Evolutionary conservation across 2,329 filamentous ascomycete species (phyloP).

Genomic region (Teratosphaeria destructans): DNA sequence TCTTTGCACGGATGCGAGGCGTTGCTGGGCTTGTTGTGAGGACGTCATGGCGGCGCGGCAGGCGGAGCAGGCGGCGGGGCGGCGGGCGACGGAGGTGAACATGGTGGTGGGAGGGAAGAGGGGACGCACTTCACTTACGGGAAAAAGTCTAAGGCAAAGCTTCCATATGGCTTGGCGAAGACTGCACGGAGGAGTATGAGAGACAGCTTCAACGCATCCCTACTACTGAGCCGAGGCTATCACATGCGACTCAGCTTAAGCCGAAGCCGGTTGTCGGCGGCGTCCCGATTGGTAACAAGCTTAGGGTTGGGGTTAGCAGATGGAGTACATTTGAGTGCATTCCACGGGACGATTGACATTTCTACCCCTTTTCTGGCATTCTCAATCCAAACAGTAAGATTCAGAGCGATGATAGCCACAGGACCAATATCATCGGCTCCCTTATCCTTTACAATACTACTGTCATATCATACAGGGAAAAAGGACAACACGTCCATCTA

Average conservation of each 20-base stretch:
- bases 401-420: no score
- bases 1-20: constrained; percentile 18
- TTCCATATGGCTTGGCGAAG: background rate
- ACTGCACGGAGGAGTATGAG: background rate
- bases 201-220: no score
- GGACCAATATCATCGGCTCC: no score
- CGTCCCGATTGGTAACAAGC: no score
- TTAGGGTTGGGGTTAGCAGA: background rate
- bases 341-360: background rate
- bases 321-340: background rate
- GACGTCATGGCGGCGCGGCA: constrained; percentile 15
- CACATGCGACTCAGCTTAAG: background rate
- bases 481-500: background rate
- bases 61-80: constrained; percentile 9
- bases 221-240: background rate
- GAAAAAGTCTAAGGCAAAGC: background rate
- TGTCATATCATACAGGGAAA: background rate
- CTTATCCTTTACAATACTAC: no score
- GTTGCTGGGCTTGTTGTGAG: constrained; percentile 11
- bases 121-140: background rate
- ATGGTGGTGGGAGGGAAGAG: background rate
- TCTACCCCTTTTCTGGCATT: no score
- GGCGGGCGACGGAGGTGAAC: constrained; percentile 15
- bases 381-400: no score
- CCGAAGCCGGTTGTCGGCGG: background rate